Conservation (phyloP, 257 asterid species). For the Solanum okadae region DNA sequence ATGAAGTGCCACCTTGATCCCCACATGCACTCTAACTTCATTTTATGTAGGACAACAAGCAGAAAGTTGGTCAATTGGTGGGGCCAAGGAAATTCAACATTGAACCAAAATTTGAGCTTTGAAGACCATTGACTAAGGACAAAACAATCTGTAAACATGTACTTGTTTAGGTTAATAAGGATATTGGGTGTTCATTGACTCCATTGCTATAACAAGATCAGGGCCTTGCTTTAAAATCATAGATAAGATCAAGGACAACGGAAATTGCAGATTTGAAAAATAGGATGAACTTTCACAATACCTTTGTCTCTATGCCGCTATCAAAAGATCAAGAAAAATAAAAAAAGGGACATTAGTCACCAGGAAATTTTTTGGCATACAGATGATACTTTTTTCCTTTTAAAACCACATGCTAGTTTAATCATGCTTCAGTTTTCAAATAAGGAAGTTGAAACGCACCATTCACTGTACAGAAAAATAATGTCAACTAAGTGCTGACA, state of each 20-base stretch:
- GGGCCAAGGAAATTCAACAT: background rate
- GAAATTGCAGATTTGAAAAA: background rate
- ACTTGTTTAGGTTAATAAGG: background rate
- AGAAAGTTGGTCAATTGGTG: background rate
- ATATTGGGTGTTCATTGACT: background rate
- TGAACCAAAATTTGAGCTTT: background rate
- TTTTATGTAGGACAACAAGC: background rate
- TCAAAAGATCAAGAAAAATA: background rate
- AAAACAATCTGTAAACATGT: background rate
- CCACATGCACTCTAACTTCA: background rate
- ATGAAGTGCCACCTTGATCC: background rate
- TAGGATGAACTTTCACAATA: background rate
- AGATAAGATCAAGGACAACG: background rate
- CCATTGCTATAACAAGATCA: background rate
- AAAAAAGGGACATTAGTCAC: background rate
- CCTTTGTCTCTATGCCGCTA: background rate
- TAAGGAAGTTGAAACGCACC: background rate
- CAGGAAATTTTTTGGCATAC: background rate
- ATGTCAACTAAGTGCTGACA: background rate
- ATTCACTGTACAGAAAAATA: background rate
- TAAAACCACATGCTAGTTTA: background rate
- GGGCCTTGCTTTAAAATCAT: background rate
- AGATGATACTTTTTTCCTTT: background rate
- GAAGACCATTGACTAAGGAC: background rate
- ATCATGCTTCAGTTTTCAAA: background rate